Conservation (phyloP, 441 rosid genomes). For the Sinapis alba region DNA sequence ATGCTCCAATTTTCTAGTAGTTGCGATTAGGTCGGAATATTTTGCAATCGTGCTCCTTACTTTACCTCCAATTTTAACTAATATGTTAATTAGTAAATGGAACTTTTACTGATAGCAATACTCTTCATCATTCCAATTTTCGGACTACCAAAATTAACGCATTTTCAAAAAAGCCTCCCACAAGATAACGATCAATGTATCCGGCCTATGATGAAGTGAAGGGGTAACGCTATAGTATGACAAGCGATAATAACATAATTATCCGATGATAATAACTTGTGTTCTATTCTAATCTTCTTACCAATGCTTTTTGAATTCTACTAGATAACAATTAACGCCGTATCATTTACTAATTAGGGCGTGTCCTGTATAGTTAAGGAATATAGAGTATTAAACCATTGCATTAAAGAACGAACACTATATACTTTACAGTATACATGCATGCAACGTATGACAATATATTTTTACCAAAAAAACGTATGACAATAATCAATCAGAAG, state of each 20-base stretch:
- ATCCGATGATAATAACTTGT: slow-evolving; percentile 15
- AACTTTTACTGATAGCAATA: slow-evolving; percentile 22
- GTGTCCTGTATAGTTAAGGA: not conserved
- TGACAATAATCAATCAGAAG: slow-evolving; percentile 12
- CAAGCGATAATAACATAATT: not conserved
- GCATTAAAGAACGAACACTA: slow-evolving; percentile 8
- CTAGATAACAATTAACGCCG: not conserved
- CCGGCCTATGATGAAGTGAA: not conserved
- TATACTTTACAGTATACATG: slow-evolving; percentile 13
- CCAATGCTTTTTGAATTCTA: slow-evolving; percentile 24
- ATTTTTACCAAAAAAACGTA: too few species aligned
- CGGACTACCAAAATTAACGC: not conserved
- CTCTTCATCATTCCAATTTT: slow-evolving; percentile 1
- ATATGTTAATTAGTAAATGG: slow-evolving; percentile 15
- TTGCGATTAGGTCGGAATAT: slow-evolving; percentile 36
- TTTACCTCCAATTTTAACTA: slow-evolving; percentile 35
- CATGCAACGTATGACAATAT: slow-evolving; percentile 25
- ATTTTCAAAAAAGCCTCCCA: not conserved
- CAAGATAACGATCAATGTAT: slow-evolving; percentile 1
- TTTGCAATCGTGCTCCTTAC: slow-evolving; percentile 33
- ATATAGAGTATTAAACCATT: not conserved
- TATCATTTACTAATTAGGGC: not conserved
- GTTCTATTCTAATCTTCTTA: slow-evolving; percentile 17
- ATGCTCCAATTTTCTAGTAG: slow-evolving; percentile 25
- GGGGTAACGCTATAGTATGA: not conserved